Base-by-base conservation (phyloP, 2,329 filamentous ascomycete genomes). In the Penicillium sp. region DNA sequence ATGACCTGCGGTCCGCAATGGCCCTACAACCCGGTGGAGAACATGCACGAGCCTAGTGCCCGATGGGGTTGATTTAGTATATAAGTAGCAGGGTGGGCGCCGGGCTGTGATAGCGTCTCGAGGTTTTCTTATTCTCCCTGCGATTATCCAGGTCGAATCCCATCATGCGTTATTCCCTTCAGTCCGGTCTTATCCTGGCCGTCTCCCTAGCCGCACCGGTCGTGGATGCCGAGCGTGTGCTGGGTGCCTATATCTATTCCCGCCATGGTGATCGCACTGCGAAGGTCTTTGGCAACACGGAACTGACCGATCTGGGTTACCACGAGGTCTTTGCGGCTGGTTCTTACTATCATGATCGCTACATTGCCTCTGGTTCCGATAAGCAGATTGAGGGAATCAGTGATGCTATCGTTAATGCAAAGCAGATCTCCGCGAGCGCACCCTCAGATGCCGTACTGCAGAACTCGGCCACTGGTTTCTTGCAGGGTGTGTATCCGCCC, bases 201-300 rank as follows among this genome's bases (percentile, higher is more conserved):
- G 54, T 45, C 43, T 49, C 53, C 18, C 49, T 71, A 4, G 45
- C 63, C 33, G 63, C 64, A 23, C 56, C 63, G 3, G 38, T 70
- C n/a, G 60, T 58, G 15, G 61, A 67, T 7, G 72, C 71, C 18
- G 89, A 95, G 76, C 88, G 85, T 0, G 79, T 94, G 26, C 79
- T 95, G 15, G 91, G 90, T 47, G 85, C 87, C 42, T 94, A 92
- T 72, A 85, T 96, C 73, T 95, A 95, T 78, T 85, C 90, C 63
- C 88, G 92, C 42, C 92, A 96, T 75, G 92, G 92, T 52, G 92
- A 96, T 72, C 85, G 92, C 51, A 93, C 90, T 0, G 76, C 89
- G 58, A 96, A 95, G 76, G 79, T 83, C 16, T 84, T 84, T 57
- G 78, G 85, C 42, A 87, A 88, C 12, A 84, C 89, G 26, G 81